Evolutionary conservation across 768 basidiomycete species (phyloP), one percentile per base, ranked within the genome.

Genomic region (Antrodiella citrinella): DNA sequence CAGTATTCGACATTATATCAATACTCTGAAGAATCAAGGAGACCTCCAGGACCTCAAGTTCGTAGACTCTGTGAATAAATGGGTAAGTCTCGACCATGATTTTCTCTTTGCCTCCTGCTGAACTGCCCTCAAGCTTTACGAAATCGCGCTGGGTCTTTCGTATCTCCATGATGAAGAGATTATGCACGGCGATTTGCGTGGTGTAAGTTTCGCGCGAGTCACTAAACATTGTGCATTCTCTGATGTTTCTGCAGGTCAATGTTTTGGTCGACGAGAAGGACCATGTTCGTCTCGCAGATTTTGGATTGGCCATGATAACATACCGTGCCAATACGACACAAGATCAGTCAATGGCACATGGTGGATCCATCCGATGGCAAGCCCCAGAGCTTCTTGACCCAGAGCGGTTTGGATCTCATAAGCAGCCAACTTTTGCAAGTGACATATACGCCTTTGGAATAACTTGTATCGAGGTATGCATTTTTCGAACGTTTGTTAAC

Each of bases 201-300:
- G 18, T 20, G 51, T 55, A 26, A 20, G 54, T 52, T 19, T 3
- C 13, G 4, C 26, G 35, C 22, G 10, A 12, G 3, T 18, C 35
- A 23, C 13, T 43, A 20, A 10, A 40, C n/a, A 38, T 38, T 38
- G 10, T 9, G 4, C 23, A n/a, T 1, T 26, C 9, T 9, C 24
- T 50, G 39, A 24, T 3, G 23, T 19, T 12, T 13, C 18, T 18
- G 23, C 26, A 56, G 55, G 51, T 35, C 2, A 56, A 54, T 19
- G 43, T 56, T 35, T 50, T 56, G n/a, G 47, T 56, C 10, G 49
- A 50, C 26, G 43, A 26, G 18, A 22, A 26, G 24, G 21, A 38
- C 10, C 4, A 47, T 39, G 49, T 46, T 13, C 45, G 49, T n/a
- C 40, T 56, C 18, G 49, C 55, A 13, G 55, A 56, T 35, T 56